Evolutionary conservation across 2,329 filamentous ascomycete genomes (phyloP), one percentile per base, ranked within the genome.

Genomic region (Aspergillus pseudonomiae): DNA sequence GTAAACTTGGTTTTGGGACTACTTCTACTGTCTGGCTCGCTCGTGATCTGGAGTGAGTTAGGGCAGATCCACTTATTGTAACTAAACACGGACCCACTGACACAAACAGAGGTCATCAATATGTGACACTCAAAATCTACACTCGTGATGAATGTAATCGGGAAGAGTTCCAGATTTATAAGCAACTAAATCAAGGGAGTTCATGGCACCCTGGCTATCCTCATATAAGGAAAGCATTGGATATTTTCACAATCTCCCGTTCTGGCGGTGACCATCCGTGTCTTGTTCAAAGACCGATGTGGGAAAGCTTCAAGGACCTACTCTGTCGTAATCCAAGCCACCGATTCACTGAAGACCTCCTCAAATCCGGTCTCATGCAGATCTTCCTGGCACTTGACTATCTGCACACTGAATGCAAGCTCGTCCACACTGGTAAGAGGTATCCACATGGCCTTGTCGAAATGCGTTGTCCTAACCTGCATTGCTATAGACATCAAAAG

Each of bases 251-350:
- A 1, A 70, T 80, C 52, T 60, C 68, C 14, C 70, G 67, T 56
- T 48, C 68, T 0, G 59, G 65, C 1, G 72, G 72, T 30, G 21
- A 62, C 24, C 74, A 78, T 68, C 61, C 39, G 5, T 78, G 75
- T 65, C 73, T 79, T 32, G 72, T 78, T 24, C 77, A 77, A 59
- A 69, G 70, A 19, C 75, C 74, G 7, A 73, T 77, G 67, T 79
- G 79, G 74, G 79, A 81, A 32, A 82, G 76, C 63, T 79, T 77
- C 50, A 73, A 66, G 45, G 75, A 80, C 56, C 62, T 82, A 14
- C 73, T 79, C 1, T 72, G 70, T 36, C 76, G 78, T 28, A 78
- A 81, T 54, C 74, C 78, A 4, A 67, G 39, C 2, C 70, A 74
- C 66, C 72, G 79, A 26, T 79, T 82, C 52, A 75, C 77, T 14